Base-by-base conservation (phyloP, 768 basidiomycete genomes). In the Termitomyces sp. region DNA sequence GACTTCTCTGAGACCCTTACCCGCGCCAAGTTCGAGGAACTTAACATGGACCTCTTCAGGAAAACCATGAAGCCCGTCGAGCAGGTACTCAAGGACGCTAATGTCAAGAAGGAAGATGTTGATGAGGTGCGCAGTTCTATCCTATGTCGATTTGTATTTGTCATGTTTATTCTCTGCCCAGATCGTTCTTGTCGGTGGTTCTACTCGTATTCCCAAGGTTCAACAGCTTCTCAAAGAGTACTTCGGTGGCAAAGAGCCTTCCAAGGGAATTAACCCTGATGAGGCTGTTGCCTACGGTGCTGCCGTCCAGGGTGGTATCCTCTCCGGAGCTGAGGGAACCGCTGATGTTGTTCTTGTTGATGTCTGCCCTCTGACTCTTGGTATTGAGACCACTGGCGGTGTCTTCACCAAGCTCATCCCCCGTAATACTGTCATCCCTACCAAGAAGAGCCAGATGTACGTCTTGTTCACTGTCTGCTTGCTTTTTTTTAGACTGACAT, bases 11-110 rank as follows among this genome's bases (percentile, higher is more conserved):
- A 98, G 82, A 93, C 92, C 6, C 85, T 98, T 33, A 98, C 96
- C 53, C 87, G 96, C 55, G 96, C 96, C 79, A 98, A 97, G 78
- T 98, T 99, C 71, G 96, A 98, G 74, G 95, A 98, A 74, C 82
- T 98, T 64, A 97, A 96, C 86, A 89, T 97, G 80, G 96, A 99
- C 68, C 86, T 98, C 53, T 99, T 99, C 91, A 84, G 96, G 69
- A 96, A 96, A 85, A 99, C 96, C 34, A 93, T 98, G 93, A 95
- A 95, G 81, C 96, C 96, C 62, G 96, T 98, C 61, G 95, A 98
- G 75, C 96, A 98, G 75, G 96, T 98, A 22, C 81, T 98, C 67
- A 97, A 97, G 87, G 96, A 98, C 69, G 91, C 96, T 63, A 89
- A 89, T 66, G 89, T 98, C 71, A 96, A 95, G 87, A 99, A 98